These are phyloP conservation scores for Oemleria cerasiformis DNA, from an alignment of 306 rosid genomes.

Conservation along the genomic window DNA sequence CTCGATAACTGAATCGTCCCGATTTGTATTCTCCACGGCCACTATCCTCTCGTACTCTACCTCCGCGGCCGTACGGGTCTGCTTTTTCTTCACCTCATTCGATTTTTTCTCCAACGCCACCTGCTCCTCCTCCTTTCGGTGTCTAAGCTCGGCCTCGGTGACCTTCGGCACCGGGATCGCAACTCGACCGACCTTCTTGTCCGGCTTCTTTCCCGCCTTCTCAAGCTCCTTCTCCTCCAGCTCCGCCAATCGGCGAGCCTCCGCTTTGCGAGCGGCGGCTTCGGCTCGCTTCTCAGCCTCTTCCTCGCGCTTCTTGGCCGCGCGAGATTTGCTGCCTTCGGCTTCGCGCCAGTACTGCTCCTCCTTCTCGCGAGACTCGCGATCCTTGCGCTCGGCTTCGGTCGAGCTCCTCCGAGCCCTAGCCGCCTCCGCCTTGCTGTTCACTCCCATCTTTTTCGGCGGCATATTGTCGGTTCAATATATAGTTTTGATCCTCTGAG, in stretches of 20 bases:
- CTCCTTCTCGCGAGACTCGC: slow-evolving; percentile 61
- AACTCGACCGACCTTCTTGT: slow-evolving; percentile 79
- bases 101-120: slow-evolving; percentile 53
- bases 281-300: slow-evolving; percentile 90
- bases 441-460: slow-evolving; percentile 91
- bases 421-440: slow-evolving; percentile 87
- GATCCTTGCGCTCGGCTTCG: slow-evolving; percentile 74
- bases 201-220: slow-evolving; percentile 60
- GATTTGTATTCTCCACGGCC: slow-evolving; percentile 69
- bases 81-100: slow-evolving; percentile 61
- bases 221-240: slow-evolving; percentile 89
- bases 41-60: slow-evolving; percentile 94
- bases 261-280: slow-evolving; percentile 67
- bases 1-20: slow-evolving; percentile 80
- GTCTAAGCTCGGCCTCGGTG: slow-evolving; percentile 72
- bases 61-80: slow-evolving; percentile 75
- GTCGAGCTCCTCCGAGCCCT: slow-evolving; percentile 72
- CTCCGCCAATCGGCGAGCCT: slow-evolving; percentile 87
- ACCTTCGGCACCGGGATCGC: slow-evolving; percentile 82
- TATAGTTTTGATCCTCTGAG: slow-evolving; percentile 3
- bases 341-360: slow-evolving; percentile 88
- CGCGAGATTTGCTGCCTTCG: slow-evolving; percentile 83
- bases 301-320: slow-evolving; percentile 88
- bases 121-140: slow-evolving; percentile 68
- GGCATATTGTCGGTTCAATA: slow-evolving; percentile 30